phyloP scores from a whole-genome alignment of 805 yeast species.

The Sporopachydermia lactativora region DNA sequence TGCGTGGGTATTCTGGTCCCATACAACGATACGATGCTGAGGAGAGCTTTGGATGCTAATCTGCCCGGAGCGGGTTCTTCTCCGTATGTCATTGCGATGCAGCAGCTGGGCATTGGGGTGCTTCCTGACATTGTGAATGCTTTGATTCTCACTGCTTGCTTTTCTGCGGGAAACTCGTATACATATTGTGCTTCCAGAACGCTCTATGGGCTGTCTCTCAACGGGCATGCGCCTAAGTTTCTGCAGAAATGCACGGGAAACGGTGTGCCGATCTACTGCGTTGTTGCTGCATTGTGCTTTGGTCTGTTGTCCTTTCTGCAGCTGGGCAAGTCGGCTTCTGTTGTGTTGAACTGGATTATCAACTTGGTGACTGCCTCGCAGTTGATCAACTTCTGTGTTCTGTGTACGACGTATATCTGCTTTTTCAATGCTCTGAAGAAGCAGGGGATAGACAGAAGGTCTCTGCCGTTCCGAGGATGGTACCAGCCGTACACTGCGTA shows the following conservation, averaged over 20 bases:
- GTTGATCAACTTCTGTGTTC: conserved; percentile 42
- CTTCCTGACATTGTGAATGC: conserved; percentile 73
- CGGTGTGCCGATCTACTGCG: conserved; percentile 60
- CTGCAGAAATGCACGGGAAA: conserved; percentile 45
- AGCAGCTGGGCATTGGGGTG: conserved; percentile 44
- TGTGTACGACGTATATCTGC: conserved; percentile 43
- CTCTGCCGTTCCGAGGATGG: conserved; percentile 39
- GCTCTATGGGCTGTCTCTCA: conserved; percentile 53
- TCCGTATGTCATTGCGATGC: conserved; percentile 77
- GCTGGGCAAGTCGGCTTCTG: conserved; percentile 39
- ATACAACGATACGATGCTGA: conserved; percentile 46
- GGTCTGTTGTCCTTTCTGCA: conserved; percentile 55
- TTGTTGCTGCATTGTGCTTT: conserved; percentile 37
- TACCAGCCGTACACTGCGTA: conserved; percentile 45
- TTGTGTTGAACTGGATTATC: conserved; percentile 59
- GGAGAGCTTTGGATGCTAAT: conserved; percentile 40
- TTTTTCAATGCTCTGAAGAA: conserved; percentile 45
- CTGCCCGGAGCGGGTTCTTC: conserved; percentile 70
- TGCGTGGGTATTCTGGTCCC: conserved; percentile 71
- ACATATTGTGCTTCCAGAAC: conserved; percentile 59
- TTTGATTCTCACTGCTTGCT: conserved; percentile 57
- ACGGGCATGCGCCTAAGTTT: conserved; percentile 59
- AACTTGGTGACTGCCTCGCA: conserved; percentile 61
- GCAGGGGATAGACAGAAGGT: conserved; percentile 33
- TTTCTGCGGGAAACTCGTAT: conserved; percentile 76